Evolutionary conservation across 2,329 filamentous ascomycete species (phyloP).

Genomic region (Penicillium sp.): DNA sequence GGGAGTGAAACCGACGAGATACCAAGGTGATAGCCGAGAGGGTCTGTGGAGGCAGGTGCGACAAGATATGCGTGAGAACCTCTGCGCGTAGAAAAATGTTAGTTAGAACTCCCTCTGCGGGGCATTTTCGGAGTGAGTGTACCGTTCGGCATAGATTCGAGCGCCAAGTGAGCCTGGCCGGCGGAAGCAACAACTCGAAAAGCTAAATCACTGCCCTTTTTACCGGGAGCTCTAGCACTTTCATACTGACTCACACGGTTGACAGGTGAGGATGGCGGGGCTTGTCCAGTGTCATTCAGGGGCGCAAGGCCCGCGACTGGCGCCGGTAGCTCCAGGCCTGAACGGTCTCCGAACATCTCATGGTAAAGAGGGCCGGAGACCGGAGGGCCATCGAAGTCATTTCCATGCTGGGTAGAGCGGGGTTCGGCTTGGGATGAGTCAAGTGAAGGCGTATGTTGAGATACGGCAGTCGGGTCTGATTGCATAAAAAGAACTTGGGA

Average conservation of each 20-base stretch:
- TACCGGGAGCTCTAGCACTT: conserved; percentile 38
- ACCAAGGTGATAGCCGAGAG: conserved; percentile 78
- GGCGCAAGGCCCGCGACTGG: conserved; percentile 19
- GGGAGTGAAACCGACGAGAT: conserved; percentile 75
- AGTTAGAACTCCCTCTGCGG: conserved; percentile 2
- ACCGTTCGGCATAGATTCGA: conserved; percentile 76
- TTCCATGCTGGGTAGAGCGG: conserved; percentile 56
- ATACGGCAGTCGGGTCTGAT: conserved; percentile 52
- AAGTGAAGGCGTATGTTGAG: conserved; percentile 42
- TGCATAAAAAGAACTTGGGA: conserved; percentile 57
- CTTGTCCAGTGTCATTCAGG: conserved; percentile 25
- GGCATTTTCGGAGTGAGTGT: conserved; percentile 11
- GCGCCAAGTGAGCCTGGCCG: conserved; percentile 44
- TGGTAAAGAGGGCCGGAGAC: conserved; percentile 42
- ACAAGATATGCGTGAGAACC: conserved; percentile 84
- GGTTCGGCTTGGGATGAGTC: conserved; percentile 35
- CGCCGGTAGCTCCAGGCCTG: conserved; percentile 20
- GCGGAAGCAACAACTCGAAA: conserved; percentile 50
- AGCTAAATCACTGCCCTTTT: conserved; percentile 40
- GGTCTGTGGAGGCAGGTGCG: conserved; percentile 80
- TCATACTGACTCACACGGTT: conserved; percentile 55
- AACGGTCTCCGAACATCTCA: conserved; percentile 36
- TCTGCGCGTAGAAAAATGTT: conserved; percentile 51
- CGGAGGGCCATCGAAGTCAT: conserved; percentile 42
- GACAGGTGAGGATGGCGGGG: conserved; percentile 40